Evolutionary conservation across 2,329 filamentous ascomycete genomes (phyloP).

Genomic region (Harringtonia aguacate): DNA sequence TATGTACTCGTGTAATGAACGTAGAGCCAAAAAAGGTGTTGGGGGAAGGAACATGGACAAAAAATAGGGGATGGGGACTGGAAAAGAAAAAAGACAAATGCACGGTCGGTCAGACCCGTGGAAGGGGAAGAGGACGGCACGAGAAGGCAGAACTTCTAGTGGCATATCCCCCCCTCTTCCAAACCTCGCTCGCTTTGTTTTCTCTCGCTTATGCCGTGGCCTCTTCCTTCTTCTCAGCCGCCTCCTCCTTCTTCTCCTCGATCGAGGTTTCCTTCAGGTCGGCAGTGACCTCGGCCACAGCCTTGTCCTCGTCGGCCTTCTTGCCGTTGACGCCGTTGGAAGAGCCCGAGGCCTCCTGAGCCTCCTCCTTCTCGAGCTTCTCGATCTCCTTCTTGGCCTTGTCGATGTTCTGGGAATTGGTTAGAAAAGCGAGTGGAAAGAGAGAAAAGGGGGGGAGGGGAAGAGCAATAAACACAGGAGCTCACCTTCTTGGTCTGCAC

Average conservation of each 20-base stretch:
- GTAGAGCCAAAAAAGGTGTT: too few relatives aligned
- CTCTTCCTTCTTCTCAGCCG: constrained; percentile 9
- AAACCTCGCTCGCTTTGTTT: too few relatives aligned
- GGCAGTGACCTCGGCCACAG: constrained; percentile 42
- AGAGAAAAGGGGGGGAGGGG: not conserved
- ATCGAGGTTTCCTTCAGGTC: constrained; percentile 41
- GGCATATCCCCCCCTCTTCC: too few relatives aligned
- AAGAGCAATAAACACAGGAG: constrained; percentile 13
- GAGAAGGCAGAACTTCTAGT: too few relatives aligned
- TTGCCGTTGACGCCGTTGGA: not conserved
- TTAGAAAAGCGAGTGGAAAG: not conserved
- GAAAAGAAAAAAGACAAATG: not conserved
- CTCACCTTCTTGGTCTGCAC: constrained; percentile 83
- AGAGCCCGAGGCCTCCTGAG: not conserved
- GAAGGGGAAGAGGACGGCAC: not conserved
- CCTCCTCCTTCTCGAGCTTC: constrained; percentile 58
- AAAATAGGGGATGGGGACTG: not conserved
- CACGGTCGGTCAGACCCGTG: not conserved
- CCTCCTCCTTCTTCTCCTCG: constrained; percentile 39
- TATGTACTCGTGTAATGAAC: too few relatives aligned
- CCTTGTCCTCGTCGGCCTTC: constrained; percentile 23
- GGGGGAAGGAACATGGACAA: not conserved
- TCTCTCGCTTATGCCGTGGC: constrained; percentile 1
- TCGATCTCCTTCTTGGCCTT: constrained; percentile 96
- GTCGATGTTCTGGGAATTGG: constrained; percentile 65